These are phyloP conservation scores for Fusarium longipes DNA, from an alignment of 2,329 filamentous ascomycete genomes.

Conservation along the genomic window DNA sequence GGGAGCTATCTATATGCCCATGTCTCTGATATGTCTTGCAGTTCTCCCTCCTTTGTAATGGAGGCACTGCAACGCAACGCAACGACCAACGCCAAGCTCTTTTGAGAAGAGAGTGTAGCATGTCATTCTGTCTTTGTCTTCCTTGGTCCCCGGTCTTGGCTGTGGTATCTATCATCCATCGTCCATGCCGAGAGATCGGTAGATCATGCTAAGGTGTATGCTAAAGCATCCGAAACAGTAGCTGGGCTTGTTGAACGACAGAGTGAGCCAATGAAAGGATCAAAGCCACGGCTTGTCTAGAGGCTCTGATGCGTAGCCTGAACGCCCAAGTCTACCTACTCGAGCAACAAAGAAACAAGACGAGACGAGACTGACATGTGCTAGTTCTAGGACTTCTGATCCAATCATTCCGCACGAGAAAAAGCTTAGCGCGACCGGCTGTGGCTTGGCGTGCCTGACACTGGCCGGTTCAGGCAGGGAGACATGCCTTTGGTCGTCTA, in stretches of 20 bases:
- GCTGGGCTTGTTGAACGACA: slow-evolving; percentile 4
- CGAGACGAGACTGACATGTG: slow-evolving; percentile 18
- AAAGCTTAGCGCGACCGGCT: slow-evolving; percentile 27
- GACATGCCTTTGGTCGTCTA: background rate
- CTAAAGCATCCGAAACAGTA: slow-evolving; percentile 35
- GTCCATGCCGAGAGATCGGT: slow-evolving; percentile 8
- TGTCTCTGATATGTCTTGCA: slow-evolving; percentile 32
- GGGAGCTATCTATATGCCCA: slow-evolving; percentile 44
- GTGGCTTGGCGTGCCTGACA: slow-evolving; percentile 23
- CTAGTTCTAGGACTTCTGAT: background rate
- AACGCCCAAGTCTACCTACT: background rate
- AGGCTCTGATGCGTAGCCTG: slow-evolving; percentile 23
- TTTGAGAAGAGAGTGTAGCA: slow-evolving; percentile 13
- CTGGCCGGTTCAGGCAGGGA: slow-evolving; percentile 32
- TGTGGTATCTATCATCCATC: background rate
- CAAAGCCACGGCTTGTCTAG: background rate
- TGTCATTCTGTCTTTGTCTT: background rate
- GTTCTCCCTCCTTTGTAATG: slow-evolving; percentile 2
- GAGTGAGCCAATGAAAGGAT: background rate
- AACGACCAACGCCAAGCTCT: slow-evolving; percentile 11
- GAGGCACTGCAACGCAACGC: background rate
- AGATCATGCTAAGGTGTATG: slow-evolving; percentile 11
- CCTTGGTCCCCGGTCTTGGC: background rate
- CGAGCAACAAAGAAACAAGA: slow-evolving; percentile 15
- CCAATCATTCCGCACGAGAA: slow-evolving; percentile 22